Conservation (phyloP, 176 grass and related monocot genomes). For the Oryza nivara region DNA sequence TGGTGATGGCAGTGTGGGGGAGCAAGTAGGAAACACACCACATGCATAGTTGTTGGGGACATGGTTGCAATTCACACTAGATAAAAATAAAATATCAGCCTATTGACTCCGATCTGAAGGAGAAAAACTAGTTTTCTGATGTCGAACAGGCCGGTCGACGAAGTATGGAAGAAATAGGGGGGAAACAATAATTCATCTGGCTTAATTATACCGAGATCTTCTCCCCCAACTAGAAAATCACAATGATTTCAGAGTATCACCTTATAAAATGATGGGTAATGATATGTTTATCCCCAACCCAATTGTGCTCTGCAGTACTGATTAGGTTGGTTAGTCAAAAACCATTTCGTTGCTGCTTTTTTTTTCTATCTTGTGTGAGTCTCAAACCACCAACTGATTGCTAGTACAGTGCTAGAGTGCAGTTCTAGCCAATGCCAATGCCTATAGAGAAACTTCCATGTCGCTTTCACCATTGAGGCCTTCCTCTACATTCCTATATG, state of each 20-base stretch:
- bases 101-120: slow-evolving; percentile 48
- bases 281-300: slow-evolving; percentile 27
- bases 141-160: slow-evolving; percentile 2
- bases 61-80: slow-evolving; percentile 40
- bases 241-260: slow-evolving; percentile 39
- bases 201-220: slow-evolving; percentile 19
- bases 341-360: background rate
- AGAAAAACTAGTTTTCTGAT: slow-evolving; percentile 36
- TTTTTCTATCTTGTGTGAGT: background rate
- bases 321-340: slow-evolving; percentile 16
- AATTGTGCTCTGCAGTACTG: slow-evolving; percentile 13
- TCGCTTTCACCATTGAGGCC: slow-evolving; percentile 28
- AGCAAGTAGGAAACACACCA: slow-evolving; percentile 57
- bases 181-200: slow-evolving; percentile 20
- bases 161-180: slow-evolving; percentile 32
- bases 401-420: background rate
- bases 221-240: slow-evolving; percentile 47
- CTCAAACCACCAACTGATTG: slow-evolving; percentile 34
- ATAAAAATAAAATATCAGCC: slow-evolving; percentile 33
- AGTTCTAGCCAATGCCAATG: background rate
- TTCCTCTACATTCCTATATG: slow-evolving; percentile 7
- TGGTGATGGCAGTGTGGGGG: slow-evolving; percentile 41
- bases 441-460: slow-evolving; percentile 27
- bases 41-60: slow-evolving; percentile 69
- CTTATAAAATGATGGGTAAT: slow-evolving; percentile 30